A percentile compares a stretch with the other conserved stretches of the same genome.
Evolutionary conservation across 208 protist species (phyloP).

Genomic region (Acanthamoeba culbertsoni): DNA sequence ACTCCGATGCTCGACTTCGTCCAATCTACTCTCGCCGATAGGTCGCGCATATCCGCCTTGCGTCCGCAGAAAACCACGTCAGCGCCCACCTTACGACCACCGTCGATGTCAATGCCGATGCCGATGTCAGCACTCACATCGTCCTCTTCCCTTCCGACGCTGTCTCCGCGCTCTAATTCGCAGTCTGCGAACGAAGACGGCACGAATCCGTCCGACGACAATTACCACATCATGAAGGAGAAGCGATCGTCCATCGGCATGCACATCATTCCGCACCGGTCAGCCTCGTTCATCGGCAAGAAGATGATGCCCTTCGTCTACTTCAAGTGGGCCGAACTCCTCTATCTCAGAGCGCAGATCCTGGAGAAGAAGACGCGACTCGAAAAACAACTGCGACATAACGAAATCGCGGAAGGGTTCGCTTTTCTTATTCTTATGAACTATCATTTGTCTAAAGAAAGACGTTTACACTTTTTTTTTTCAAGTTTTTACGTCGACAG

Average conservation of each 20-base stretch:
- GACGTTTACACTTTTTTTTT: too few species aligned
- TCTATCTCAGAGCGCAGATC: background rate
- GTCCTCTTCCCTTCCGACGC: background rate
- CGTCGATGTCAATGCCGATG: background rate
- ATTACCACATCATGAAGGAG: slow-evolving; percentile 40
- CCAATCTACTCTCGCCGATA: background rate
- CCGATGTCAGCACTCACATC: background rate
- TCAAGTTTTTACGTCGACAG: background rate
- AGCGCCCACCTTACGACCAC: background rate
- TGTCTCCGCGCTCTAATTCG: background rate
- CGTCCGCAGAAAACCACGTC: background rate
- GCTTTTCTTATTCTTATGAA: background rate
- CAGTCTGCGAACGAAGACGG: background rate
- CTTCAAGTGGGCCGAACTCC: slow-evolving; percentile 46
- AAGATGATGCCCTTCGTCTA: slow-evolving; percentile 58
- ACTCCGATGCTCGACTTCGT: background rate
- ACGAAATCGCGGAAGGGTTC: background rate
- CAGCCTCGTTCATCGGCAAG: slow-evolving; percentile 45
- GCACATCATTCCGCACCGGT: slow-evolving; percentile 38
- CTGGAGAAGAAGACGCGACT: slow-evolving; percentile 50
- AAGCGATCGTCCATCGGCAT: slow-evolving; percentile 40
- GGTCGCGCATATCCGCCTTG: background rate
- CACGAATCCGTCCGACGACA: background rate
- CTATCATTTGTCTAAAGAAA: too few species aligned
- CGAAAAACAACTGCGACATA: background rate